Conservation (phyloP, 106 monocot species). For the Vanilla planifolia region DNA sequence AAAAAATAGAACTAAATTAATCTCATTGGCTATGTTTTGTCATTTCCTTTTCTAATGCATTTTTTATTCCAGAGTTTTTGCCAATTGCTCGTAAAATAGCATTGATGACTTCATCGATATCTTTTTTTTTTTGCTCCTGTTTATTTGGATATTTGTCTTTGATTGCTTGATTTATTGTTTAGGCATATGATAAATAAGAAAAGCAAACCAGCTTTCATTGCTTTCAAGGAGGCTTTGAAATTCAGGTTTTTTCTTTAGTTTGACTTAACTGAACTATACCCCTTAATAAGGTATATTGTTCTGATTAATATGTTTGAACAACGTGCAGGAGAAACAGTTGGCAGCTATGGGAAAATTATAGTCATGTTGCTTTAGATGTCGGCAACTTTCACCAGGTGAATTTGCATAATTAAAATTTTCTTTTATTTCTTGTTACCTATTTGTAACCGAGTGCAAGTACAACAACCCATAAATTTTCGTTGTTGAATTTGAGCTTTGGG, state of each 20-base stretch:
- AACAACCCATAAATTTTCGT: too few relatives aligned
- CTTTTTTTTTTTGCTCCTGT: not conserved
- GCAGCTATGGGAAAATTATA: too few relatives aligned
- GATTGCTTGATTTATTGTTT: not conserved
- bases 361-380: too few relatives aligned
- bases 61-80: constrained; percentile 3
- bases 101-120: not conserved
- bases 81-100: not conserved
- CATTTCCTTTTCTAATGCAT: not conserved
- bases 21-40: too few relatives aligned
- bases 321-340: too few relatives aligned
- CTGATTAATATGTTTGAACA: not conserved
- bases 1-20: too few relatives aligned
- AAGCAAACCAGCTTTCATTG: constrained; percentile 57
- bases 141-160: not conserved
- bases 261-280: not conserved
- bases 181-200: constrained; percentile 87
- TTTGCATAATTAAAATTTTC: not conserved
- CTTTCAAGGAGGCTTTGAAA: constrained; percentile 91
- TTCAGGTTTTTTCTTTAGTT: constrained; percentile 54
- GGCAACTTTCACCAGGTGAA: constrained; percentile 52
- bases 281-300: not conserved
- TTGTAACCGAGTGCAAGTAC: too few relatives aligned
- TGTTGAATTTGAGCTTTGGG: too few relatives aligned
- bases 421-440: too few relatives aligned